Conservation (phyloP, 2,329 filamentous ascomycete species). For the Sphaerulina vaccinii region DNA sequence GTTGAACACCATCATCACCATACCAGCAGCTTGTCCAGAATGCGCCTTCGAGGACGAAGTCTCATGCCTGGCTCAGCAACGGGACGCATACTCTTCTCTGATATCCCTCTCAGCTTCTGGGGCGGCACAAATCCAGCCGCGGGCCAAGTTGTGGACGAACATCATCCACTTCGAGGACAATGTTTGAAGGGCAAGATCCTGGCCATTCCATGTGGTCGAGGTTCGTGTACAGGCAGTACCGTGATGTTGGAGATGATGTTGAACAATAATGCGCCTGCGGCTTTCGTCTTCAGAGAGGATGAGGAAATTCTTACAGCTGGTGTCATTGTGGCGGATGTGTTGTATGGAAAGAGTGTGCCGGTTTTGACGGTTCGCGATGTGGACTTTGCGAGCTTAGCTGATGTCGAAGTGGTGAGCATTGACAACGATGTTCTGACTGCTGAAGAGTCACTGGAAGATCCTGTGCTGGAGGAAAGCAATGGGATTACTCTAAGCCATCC, state of each 20-base stretch:
- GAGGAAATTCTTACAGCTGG: slow-evolving; percentile 50
- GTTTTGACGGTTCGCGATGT: slow-evolving; percentile 35
- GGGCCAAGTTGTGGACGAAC: slow-evolving; percentile 46
- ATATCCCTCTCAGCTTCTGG: slow-evolving; percentile 46
- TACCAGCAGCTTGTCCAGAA: too few species aligned
- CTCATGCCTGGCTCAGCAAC: not conserved
- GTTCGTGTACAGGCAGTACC: slow-evolving; percentile 49
- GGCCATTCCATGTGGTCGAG: slow-evolving; percentile 48
- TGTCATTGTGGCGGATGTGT: slow-evolving; percentile 44
- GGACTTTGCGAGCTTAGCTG: slow-evolving; percentile 9
- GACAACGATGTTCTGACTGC: too few species aligned
- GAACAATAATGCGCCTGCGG: slow-evolving; percentile 41
- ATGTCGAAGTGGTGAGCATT: not conserved
- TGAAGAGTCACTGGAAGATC: too few species aligned
- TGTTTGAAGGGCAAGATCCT: slow-evolving; percentile 39
- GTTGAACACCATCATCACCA: not conserved
- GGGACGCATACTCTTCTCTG: slow-evolving; percentile 4
- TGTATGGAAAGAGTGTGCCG: slow-evolving; percentile 45
- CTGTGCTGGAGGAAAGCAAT: too few species aligned
- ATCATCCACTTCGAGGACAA: slow-evolving; percentile 43
- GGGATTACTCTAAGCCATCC: not conserved
- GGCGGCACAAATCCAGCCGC: slow-evolving; percentile 45
- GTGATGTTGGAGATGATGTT: slow-evolving; percentile 49
- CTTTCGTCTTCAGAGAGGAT: slow-evolving; percentile 43
- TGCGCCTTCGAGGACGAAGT: too few species aligned